Evolutionary conservation across 2,329 filamentous ascomycete species (phyloP).

Genomic region (Xylariaceae sp.): DNA sequence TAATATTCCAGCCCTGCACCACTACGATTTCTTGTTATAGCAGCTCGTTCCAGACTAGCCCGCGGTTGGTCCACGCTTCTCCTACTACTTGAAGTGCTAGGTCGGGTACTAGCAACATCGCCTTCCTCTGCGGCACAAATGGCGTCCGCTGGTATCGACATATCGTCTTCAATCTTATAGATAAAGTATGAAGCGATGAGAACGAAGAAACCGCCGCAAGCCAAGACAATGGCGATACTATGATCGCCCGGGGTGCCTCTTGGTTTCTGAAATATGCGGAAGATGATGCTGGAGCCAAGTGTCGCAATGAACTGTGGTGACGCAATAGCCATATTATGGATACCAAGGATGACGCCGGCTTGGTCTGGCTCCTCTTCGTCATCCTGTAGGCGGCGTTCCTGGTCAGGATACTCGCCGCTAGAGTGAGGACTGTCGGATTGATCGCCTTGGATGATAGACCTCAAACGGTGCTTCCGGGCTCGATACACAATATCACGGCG

Average conservation of each 20-base stretch:
- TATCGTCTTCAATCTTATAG: slow-evolving; percentile 65
- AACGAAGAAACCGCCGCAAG: slow-evolving; percentile 80
- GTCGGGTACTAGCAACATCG: slow-evolving; percentile 34
- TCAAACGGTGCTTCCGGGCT: slow-evolving; percentile 40
- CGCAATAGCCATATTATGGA: slow-evolving; percentile 94
- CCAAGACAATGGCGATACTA: slow-evolving; percentile 83
- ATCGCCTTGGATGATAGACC: slow-evolving; percentile 25
- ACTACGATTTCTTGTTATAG: slow-evolving; percentile 52
- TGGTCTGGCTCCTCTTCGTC: slow-evolving; percentile 69
- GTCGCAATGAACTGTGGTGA: slow-evolving; percentile 91
- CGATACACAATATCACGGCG: slow-evolving; percentile 69
- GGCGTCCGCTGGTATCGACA: slow-evolving; percentile 42
- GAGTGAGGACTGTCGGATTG: slow-evolving; percentile 15
- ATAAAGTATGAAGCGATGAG: slow-evolving; percentile 77
- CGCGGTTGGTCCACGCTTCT: slow-evolving; percentile 47
- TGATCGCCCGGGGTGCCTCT: slow-evolving; percentile 82
- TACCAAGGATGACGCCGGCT: slow-evolving; percentile 87
- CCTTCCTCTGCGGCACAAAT: slow-evolving; percentile 48
- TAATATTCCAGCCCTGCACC: slow-evolving; percentile 51
- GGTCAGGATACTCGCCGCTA: slow-evolving; percentile 33
- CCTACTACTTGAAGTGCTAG: slow-evolving; percentile 39
- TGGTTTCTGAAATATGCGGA: slow-evolving; percentile 84
- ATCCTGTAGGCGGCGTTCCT: slow-evolving; percentile 45
- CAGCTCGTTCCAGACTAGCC: slow-evolving; percentile 49
- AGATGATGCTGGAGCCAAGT: slow-evolving; percentile 80